A percentile compares a stretch with the other conserved stretches of the same genome.
These are phyloP conservation scores for Pichia sp. DNA, from an alignment of 1,139 yeast species.

Conservation along the genomic window DNA sequence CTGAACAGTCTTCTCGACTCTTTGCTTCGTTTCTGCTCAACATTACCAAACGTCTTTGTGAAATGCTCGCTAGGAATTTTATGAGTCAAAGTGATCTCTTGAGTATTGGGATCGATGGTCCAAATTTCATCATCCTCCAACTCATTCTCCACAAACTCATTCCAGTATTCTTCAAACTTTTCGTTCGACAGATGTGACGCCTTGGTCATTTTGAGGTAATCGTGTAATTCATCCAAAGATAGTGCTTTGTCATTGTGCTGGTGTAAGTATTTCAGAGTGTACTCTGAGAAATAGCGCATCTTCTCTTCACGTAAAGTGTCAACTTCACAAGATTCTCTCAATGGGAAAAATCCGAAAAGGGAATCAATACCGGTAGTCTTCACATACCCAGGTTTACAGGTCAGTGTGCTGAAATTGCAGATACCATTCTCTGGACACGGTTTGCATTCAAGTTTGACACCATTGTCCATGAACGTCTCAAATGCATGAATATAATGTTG, in stretches of 20 bases:
- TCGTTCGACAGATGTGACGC: slow-evolving; percentile 32
- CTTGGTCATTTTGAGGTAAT: slow-evolving; percentile 49
- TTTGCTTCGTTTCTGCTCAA: slow-evolving; percentile 13
- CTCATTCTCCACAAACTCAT: slow-evolving; percentile 44
- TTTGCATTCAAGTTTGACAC: slow-evolving; percentile 54
- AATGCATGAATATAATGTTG: slow-evolving; percentile 11
- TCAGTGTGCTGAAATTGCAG: slow-evolving; percentile 56
- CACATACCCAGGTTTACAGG: slow-evolving; percentile 66
- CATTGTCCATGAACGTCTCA: slow-evolving; percentile 14
- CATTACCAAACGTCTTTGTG: slow-evolving; percentile 18
- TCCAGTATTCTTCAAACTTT: slow-evolving; percentile 82
- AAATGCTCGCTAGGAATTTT: slow-evolving; percentile 20
- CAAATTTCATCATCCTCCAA: slow-evolving; percentile 54
- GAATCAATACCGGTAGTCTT: slow-evolving; percentile 50
- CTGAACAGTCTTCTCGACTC: too few relatives aligned
- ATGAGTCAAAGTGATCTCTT: slow-evolving; percentile 19
- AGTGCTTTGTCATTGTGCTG: slow-evolving; percentile 65
- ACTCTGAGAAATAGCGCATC: slow-evolving; percentile 58
- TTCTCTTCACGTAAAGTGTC: slow-evolving; percentile 70
- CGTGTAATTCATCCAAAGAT: slow-evolving; percentile 46
- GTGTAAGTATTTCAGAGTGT: slow-evolving; percentile 60
- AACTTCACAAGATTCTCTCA: slow-evolving; percentile 60
- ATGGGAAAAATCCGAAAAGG: slow-evolving; percentile 52
- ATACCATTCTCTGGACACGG: slow-evolving; percentile 79
- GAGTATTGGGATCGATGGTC: slow-evolving; percentile 24